A percentile compares a stretch with the other conserved stretches of the same genome.
These are phyloP conservation scores for Citrus cavaleriei DNA, from an alignment of 345 rosid genomes.

Conservation along the genomic window DNA sequence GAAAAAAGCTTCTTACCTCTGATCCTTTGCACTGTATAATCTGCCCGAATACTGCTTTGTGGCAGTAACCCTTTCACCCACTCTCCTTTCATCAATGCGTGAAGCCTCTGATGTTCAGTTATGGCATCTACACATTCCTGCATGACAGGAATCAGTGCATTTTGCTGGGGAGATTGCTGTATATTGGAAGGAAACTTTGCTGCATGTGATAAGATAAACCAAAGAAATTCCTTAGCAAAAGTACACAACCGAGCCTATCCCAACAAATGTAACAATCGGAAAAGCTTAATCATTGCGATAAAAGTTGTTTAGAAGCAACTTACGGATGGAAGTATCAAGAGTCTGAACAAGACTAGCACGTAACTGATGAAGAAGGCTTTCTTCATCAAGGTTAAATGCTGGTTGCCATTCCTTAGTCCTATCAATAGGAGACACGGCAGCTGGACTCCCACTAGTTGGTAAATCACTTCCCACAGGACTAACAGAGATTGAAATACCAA, in stretches of 20 bases:
- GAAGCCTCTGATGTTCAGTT: constrained; percentile 92
- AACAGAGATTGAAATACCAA: constrained; percentile 61
- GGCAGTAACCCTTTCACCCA: constrained; percentile 91
- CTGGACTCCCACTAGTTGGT: constrained; percentile 39
- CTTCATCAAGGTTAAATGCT: constrained; percentile 74
- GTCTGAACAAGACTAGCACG: constrained; percentile 73
- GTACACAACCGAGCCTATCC: not conserved
- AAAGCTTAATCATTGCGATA: no score
- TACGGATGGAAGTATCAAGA: constrained; percentile 64
- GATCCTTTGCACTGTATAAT: constrained; percentile 71
- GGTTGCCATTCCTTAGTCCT: constrained; percentile 80
- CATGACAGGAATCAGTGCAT: constrained; percentile 60
- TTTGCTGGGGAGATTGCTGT: constrained; percentile 66
- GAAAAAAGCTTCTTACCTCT: constrained; percentile 43
- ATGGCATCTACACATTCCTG: constrained; percentile 86
- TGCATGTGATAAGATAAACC: constrained; percentile 26
- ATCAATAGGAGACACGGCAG: constrained; percentile 48
- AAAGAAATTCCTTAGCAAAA: constrained; percentile 2
- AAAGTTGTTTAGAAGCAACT: constrained; percentile 23
- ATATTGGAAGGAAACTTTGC: constrained; percentile 50
- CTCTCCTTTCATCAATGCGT: constrained; percentile 83
- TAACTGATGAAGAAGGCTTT: constrained; percentile 73
- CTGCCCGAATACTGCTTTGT: constrained; percentile 66
- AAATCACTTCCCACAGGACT: constrained; percentile 73
- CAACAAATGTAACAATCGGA: not conserved